Evolutionary conservation across 164 flowering plant genomes (phyloP), one percentile per base, ranked within the genome.

Genomic region (Vitis rupestris): DNA sequence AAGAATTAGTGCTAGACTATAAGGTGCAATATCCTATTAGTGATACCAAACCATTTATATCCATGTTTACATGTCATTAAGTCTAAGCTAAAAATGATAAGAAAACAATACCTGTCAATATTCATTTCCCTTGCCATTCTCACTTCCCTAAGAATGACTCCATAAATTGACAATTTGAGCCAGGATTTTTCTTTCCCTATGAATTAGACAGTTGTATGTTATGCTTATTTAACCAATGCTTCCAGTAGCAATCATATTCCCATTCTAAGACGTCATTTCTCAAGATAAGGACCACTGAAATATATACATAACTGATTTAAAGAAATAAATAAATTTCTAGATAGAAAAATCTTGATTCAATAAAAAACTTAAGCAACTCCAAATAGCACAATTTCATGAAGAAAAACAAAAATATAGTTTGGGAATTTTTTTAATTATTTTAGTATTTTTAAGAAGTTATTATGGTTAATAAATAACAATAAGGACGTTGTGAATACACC

Each of bases 101-200:
- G 0, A 50, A 16, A 48, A 2, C 9, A 3, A 48, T 74, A 92
- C 99, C 87, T 90, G 81, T 92, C 97, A 47, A 94, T 86, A 72
- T 86, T 88, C 96, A 92, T 91, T 81, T 90, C 98, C 72, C 81
- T 88, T 23, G 99, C 95, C 30, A 70, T 70, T 86, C 10, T 79
- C 60, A 95, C 94, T 85, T 85, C 83, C 84, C 63, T 80, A 95
- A 69, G 78, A 92, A 95, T 19, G 76, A 74, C 72, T 70, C 65
- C 50, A 92, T 97, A 62, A 97, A 78, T 11, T 83, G 75, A 9
- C 60, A 66, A 64, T 91, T 87, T 56, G 97, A 92, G 29, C 90
- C 94, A n/a, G 98, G 99, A 76, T 95, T 94, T 70, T 81, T 92
- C 83, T 92, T 95, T 48, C 99, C 99, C 99, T 95, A 86, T 56